phyloP scores from a whole-genome alignment of 345 rosid species.

The Populus nigra region DNA sequence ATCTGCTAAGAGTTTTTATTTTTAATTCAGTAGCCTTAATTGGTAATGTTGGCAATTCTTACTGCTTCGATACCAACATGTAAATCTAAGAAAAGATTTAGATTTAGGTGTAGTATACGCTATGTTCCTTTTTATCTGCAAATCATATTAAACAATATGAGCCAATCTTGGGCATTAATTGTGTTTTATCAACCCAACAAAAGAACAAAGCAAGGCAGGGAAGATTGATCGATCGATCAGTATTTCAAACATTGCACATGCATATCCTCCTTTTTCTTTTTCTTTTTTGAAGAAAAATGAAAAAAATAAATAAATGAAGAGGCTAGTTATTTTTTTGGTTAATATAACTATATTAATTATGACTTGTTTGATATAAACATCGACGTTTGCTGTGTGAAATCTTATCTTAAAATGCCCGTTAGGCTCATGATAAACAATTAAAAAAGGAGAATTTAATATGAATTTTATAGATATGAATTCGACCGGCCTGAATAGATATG shows the following conservation, averaged over 20 bases:
- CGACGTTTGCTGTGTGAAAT: neutral
- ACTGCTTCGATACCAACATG: constrained; percentile 2
- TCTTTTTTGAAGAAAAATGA: too few relatives aligned
- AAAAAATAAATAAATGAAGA: too few relatives aligned
- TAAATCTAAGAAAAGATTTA: constrained; percentile 14
- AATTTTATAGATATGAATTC: too few relatives aligned
- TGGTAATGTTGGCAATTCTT: neutral
- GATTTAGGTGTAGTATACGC: neutral
- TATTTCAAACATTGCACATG: neutral
- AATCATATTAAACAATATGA: neutral
- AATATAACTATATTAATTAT: too few relatives aligned
- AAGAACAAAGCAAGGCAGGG: neutral
- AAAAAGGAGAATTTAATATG: too few relatives aligned
- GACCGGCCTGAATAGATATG: too few relatives aligned
- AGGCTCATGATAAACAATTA: too few relatives aligned
- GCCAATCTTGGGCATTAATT: neutral
- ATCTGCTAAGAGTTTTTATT: constrained; percentile 6
- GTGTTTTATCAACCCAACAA: neutral
- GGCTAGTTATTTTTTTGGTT: too few relatives aligned
- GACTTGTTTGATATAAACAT: neutral
- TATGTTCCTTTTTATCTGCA: neutral
- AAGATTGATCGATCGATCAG: neutral
- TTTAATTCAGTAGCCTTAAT: neutral
- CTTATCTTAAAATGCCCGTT: too few relatives aligned
- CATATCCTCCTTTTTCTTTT: too few relatives aligned